Evolutionary conservation across 371 early-diverging fungal species (phyloP).

Genomic region (Mortierella sp.): DNA sequence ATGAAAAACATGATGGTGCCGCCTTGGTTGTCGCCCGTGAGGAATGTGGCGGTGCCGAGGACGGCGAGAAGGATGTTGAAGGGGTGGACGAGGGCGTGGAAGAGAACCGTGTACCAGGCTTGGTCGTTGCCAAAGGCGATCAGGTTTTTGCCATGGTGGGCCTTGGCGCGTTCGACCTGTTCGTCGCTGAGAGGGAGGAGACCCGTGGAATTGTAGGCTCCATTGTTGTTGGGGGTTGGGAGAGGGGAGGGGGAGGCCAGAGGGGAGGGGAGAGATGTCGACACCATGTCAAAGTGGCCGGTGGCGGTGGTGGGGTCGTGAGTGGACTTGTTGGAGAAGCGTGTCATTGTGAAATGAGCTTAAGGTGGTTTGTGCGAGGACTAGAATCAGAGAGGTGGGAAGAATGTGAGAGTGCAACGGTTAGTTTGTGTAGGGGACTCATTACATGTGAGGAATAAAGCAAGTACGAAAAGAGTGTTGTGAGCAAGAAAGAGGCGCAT

Average conservation of each 20-base stretch:
- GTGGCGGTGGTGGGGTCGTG: slow-evolving; percentile 18
- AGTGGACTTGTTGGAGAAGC: slow-evolving; percentile 11
- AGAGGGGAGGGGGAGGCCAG: not conserved
- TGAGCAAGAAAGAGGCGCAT: not conserved
- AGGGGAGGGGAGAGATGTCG: slow-evolving; percentile 14
- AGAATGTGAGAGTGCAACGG: not conserved
- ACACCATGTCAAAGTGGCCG: slow-evolving; percentile 6
- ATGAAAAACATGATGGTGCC: slow-evolving; percentile 52
- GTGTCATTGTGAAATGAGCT: slow-evolving; percentile 21
- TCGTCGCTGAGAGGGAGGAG: slow-evolving; percentile 42
- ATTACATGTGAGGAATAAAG: not conserved
- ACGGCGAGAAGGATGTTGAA: slow-evolving; percentile 59
- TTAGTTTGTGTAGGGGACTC: not conserved
- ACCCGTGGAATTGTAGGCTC: slow-evolving; percentile 10
- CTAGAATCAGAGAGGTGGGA: slow-evolving; percentile 6
- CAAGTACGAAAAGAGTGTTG: not conserved
- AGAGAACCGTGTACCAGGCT: slow-evolving; percentile 53
- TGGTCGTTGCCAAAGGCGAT: slow-evolving; percentile 31
- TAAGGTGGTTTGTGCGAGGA: slow-evolving; percentile 48
- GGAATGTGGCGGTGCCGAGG: slow-evolving; percentile 47
- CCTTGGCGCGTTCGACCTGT: slow-evolving; percentile 31
- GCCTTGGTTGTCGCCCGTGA: slow-evolving; percentile 33
- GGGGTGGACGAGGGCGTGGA: slow-evolving; percentile 57
- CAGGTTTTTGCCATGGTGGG: slow-evolving; percentile 32
- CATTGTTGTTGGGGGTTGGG: not conserved